Evolutionary conservation across 306 rosid genomes (phyloP), one percentile per base, ranked within the genome.

Genomic region (Quercus suber): DNA sequence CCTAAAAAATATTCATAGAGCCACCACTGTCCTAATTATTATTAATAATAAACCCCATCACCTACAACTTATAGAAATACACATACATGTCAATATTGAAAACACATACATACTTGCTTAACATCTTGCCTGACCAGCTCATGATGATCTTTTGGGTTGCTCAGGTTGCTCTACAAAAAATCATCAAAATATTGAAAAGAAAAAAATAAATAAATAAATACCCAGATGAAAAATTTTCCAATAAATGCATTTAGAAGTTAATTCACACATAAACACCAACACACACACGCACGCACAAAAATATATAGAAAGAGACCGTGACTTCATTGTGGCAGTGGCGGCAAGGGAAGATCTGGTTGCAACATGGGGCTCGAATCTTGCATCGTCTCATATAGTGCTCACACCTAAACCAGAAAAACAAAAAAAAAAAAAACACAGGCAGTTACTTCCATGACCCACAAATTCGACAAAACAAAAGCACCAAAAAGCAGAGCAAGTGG

Each of bases 281-380:
- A 30, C 55, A 59, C 15, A 27, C 14, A 71, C 11, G 1, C 49
- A 19, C 5, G 52, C 3, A 17, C 14, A 71, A 13, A 43, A 60
- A 35, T 59, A 35, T 4, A 37, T 55, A 78, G 74, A 60, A 73
- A 73, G 11, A 79, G 27, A 86, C 97, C 82, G 68, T 77, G 84
- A 90, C 85, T 9, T 92, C 90, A 91, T 90, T 90, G 86, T 90
- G 94, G 83, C 94, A 92, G 70, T 92, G 94, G 76, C 93, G 91
- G 76, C 94, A 92, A 13, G 84, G 67, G 58, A 88, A 92, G 69
- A 88, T 81, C 78, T 80, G 85, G 69, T 88, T 85, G 78, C 97
- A 92, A 53, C 97, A 92, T 0, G 94, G 94, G 14, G 97, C 86
- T 67, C 90, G 91, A 79, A 92, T 88, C 73, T 74, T 88, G 88